These are phyloP conservation scores for Botryotinia convoluta DNA, from an alignment of 2,329 filamentous ascomycete genomes.

Conservation along the genomic window DNA sequence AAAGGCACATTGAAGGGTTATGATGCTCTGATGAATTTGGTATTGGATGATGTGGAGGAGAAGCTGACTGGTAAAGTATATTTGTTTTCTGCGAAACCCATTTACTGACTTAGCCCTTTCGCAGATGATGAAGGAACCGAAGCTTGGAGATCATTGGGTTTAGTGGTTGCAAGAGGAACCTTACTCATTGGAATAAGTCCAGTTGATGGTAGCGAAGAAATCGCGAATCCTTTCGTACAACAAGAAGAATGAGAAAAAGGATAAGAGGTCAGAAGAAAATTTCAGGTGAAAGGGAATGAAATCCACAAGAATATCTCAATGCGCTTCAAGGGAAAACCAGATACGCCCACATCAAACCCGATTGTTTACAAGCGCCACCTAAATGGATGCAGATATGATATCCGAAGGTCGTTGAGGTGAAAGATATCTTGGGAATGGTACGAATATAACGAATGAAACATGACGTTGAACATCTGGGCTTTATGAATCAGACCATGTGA, in stretches of 20 bases:
- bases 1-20: slow-evolving; percentile 89
- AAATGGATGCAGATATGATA: background rate
- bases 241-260: slow-evolving; percentile 54
- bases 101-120: slow-evolving; percentile 7
- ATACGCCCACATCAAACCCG: background rate
- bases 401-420: background rate
- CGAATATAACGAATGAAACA: background rate
- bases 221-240: slow-evolving; percentile 87
- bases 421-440: background rate
- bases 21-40: slow-evolving; percentile 96
- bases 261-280: background rate
- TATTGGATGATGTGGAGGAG: slow-evolving; percentile 92
- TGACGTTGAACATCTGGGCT: background rate
- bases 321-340: background rate
- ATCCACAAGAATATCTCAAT: background rate
- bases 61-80: slow-evolving; percentile 70
- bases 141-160: slow-evolving; percentile 61
- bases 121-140: slow-evolving; percentile 92
- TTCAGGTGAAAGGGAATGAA: background rate
- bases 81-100: background rate
- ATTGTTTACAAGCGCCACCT: background rate
- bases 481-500: background rate
- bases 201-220: slow-evolving; percentile 91
- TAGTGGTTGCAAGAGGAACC: slow-evolving; percentile 87
- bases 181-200: slow-evolving; percentile 90